A percentile compares a stretch with the other conserved stretches of the same genome.
Evolutionary conservation across 495 filamentous ascomycete species (phyloP).

Genomic region (Neurospora sp.): DNA sequence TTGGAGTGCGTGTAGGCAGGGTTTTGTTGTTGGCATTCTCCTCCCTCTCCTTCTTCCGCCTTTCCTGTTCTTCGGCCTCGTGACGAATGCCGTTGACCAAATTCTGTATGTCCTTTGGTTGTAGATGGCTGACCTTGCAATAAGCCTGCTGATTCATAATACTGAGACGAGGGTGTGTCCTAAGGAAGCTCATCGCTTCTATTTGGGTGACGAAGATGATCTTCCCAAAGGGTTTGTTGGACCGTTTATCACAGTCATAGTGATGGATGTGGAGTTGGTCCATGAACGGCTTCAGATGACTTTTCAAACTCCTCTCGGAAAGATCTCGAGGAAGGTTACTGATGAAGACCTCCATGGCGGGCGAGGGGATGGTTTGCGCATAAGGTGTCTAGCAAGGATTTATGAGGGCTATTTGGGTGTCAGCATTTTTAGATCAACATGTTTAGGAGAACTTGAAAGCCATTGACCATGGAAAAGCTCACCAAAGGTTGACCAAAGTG

Average conservation of each 20-base stretch:
- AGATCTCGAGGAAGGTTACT: slow-evolving; percentile 25
- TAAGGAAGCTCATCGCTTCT: slow-evolving; percentile 27
- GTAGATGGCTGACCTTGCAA: slow-evolving; percentile 32
- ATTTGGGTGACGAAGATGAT: slow-evolving; percentile 26
- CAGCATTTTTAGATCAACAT: background rate
- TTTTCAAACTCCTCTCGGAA: slow-evolving; percentile 20
- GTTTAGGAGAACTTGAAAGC: background rate
- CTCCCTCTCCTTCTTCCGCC: slow-evolving; percentile 2
- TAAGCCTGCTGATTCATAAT: slow-evolving; percentile 27
- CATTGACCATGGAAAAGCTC: background rate
- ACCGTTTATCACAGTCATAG: slow-evolving; percentile 26
- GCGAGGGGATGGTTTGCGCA: background rate
- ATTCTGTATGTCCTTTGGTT: slow-evolving; percentile 19
- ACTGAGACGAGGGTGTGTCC: slow-evolving; percentile 21
- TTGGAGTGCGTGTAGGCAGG: background rate
- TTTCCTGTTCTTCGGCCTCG: slow-evolving; percentile 14
- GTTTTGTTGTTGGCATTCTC: background rate
- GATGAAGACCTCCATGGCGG: slow-evolving; percentile 33
- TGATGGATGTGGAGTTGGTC: slow-evolving; percentile 21
- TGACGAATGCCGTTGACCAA: slow-evolving; percentile 25
- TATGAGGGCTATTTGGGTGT: background rate
- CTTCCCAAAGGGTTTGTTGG: slow-evolving; percentile 13
- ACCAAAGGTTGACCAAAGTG: background rate
- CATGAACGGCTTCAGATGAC: slow-evolving; percentile 24
- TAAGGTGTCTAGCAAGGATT: background rate